These are phyloP conservation scores for Monosporascus ibericus DNA, from an alignment of 2,329 filamentous ascomycete species.

Conservation along the genomic window DNA sequence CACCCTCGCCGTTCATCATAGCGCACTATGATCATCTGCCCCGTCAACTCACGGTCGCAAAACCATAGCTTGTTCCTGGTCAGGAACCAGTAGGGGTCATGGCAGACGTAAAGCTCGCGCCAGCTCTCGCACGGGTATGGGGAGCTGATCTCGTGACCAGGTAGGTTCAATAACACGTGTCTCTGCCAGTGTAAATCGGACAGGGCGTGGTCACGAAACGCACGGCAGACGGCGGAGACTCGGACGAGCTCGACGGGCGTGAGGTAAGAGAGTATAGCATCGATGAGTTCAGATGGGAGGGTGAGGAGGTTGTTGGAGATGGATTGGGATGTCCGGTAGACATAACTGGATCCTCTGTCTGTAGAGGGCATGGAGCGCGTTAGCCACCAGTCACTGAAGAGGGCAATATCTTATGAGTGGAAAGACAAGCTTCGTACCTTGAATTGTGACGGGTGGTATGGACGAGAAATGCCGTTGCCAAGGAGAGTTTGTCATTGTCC, in stretches of 20 bases:
- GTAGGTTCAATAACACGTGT: constrained; percentile 63
- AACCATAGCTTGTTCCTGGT: constrained; percentile 81
- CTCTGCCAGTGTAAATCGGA: constrained; percentile 68
- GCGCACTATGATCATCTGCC: constrained; percentile 68
- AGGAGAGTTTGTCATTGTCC: constrained; percentile 5
- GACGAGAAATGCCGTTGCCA: constrained; percentile 8
- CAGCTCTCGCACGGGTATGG: constrained; percentile 58
- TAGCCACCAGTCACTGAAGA: neutral
- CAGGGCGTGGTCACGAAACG: constrained; percentile 51
- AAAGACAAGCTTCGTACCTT: neutral
- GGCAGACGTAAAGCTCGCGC: constrained; percentile 64
- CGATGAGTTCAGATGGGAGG: constrained; percentile 70
- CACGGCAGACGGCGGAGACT: constrained; percentile 55
- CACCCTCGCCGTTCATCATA: constrained; percentile 68
- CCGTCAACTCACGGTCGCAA: constrained; percentile 64
- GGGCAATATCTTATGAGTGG: too few relatives aligned
- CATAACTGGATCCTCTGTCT: constrained; percentile 1
- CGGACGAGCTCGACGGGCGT: constrained; percentile 56
- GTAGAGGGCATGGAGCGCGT: neutral
- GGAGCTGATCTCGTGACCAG: constrained; percentile 43
- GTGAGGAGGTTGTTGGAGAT: constrained; percentile 33
- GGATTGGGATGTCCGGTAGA: constrained; percentile 1
- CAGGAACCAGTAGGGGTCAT: constrained; percentile 82
- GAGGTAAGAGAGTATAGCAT: constrained; percentile 64
- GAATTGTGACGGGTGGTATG: neutral